These are phyloP conservation scores for Alternaria incomplexa DNA, from an alignment of 2,329 filamentous ascomycete genomes.

Conservation along the genomic window DNA sequence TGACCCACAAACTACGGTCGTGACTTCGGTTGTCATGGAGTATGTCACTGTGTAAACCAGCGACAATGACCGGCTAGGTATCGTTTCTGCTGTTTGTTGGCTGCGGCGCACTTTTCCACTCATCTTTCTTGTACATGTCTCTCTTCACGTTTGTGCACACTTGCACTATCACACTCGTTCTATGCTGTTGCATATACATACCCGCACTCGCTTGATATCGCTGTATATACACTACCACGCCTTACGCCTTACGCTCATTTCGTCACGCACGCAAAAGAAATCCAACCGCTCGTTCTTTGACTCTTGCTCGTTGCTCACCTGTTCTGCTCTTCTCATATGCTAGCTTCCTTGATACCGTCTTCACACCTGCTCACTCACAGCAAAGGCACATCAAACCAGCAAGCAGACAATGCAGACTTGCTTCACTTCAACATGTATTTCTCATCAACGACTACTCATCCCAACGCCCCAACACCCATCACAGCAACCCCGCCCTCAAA, in stretches of 20 bases:
- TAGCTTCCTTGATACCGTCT: not conserved
- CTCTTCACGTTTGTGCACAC: not conserved
- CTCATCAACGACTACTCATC: not conserved
- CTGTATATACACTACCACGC: not conserved
- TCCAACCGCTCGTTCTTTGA: not conserved
- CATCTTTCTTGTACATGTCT: not conserved
- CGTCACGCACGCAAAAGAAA: not conserved
- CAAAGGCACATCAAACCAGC: not conserved
- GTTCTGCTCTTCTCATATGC: not conserved
- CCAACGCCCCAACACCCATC: not conserved
- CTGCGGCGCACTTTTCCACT: not conserved
- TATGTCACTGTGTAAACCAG: conserved; percentile 17
- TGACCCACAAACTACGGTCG: conserved; percentile 13
- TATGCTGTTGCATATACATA: not conserved
- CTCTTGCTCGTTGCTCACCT: not conserved
- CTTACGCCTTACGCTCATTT: not conserved
- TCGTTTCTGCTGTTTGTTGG: not conserved
- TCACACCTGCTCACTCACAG: not conserved
- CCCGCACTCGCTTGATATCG: not conserved
- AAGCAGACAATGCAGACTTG: not conserved
- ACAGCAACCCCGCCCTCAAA: conserved; percentile 43
- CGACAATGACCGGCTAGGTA: no score
- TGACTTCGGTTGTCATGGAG: conserved; percentile 23
- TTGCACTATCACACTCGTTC: conserved; percentile 2
- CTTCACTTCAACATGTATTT: not conserved